Base-by-base conservation (phyloP, 2,329 filamentous ascomycete genomes). In the Plectosphaerella cucumerina region DNA sequence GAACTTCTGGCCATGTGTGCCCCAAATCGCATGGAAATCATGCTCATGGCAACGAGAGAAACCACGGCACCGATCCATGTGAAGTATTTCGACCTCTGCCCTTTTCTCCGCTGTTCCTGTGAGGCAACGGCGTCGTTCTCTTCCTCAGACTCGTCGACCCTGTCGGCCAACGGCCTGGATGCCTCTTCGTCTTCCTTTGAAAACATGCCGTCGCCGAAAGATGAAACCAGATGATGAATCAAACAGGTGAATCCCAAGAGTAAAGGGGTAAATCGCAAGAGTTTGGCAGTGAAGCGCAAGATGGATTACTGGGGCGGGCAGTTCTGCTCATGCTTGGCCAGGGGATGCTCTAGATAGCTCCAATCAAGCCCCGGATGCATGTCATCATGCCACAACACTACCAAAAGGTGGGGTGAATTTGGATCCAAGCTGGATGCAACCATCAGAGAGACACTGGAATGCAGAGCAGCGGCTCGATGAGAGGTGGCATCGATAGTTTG, bases 21-120 rank as follows among this genome's bases (percentile, higher is more conserved):
- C 17, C 59, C 59, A 26, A 58, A 46, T 17, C 54, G 57, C 6
- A 52, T 54, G 2, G 56, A 57, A 20, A 60, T 21, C 34, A 60
- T n/a, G 45, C 55, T 50, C 15, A 53, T 52, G 8, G 58, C 50
- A 4, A 56, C 20, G 6, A 51, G 33, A 3, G 56, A 42, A 3
- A 49, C 53, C 2, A 55, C 34, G 3, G 50, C 26, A 34, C 22
- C 43, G 14, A 49, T 37, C 39, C 51, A 50, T 42, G 49, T 46
- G 10, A 42, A 18, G 10, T 17, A 17, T 12, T 17, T 18, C 34
- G 44, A 52, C 12, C 49, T 48, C 14, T 44, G 43, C 17, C 49
- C 49, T 5, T 33, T 23, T 6, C 17, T 5, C 39, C 39, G 14
- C 44, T 44, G 12, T 37, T 39, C 4, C n/a, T 45, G 2, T 47